Base-by-base conservation (phyloP, 129 eudicot species). In the Pseudognaphalium luteoalbum region DNA sequence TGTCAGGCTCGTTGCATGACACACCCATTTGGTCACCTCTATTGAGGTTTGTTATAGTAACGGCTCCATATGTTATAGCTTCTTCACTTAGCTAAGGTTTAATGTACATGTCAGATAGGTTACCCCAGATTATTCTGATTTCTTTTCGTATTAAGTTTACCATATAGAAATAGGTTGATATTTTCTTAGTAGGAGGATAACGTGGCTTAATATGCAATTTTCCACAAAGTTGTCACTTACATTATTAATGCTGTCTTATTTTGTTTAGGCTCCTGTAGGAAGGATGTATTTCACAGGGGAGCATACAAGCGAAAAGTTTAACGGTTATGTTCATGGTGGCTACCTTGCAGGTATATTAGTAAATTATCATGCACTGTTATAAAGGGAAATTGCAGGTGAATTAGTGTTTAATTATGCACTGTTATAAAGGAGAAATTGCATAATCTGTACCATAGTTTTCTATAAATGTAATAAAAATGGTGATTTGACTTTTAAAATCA, bases 261-360 rank as follows among this genome's bases (percentile, higher is more conserved):
- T 29, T 57, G 29, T 20, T 57, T 83, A 93, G 98, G 97, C 96
- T n/a, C 90, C 96, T 4, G 84, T 90, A 8, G 98, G 98, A 56
- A 75, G 93, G 59, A 81, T 93, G 14, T 88, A 80, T 78, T 93
- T 90, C 86, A 85, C 98, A 0, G 98, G 98, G 51, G 98, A 93
- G 57, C 98, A 93, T 80, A 93, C 98, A 6, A 90, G 96, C 50
- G 93, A 88, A 70, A 90, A 83, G 78, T 93, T 90, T 35, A 88
- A 73, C 47, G 98, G 98, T 61, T 93, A 88, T 58, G 98, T 90
- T 50, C 97, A 93, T 76, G 98, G 98, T 33, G 97, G 91, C 32
- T 93, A 90, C 81, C 81, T 93, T 4, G 82, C 98, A 66, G 98
- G 98, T 93, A 29, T n/a, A 84, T 83, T 37, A 4, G 7, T 54